Base-by-base conservation (phyloP, 2,329 filamentous ascomycete species). In the Colletotrichum sidae region DNA sequence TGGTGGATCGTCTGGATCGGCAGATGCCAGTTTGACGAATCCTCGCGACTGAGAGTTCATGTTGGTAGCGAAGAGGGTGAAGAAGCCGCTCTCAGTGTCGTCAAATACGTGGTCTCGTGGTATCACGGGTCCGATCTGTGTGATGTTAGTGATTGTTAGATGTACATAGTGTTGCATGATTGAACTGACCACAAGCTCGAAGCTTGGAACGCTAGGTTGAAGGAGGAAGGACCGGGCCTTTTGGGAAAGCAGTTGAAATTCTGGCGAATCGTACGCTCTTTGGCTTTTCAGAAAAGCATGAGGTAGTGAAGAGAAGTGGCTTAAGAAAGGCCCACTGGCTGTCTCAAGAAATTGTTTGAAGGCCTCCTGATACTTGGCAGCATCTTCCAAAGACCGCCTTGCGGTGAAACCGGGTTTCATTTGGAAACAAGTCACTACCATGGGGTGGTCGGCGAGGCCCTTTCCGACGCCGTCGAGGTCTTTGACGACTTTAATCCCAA, bases 401-500 rank as follows among this genome's bases (percentile, higher is more conserved):
- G 61, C 44, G 4, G 61, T 65, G 25, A 65, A 65, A 2, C 61
- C 56, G 1, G 50, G 9, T 33, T 52, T 61, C 61, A 65, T 65
- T n/a, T 65, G 61, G 25, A 65, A 65, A 35, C 61, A 65, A 11
- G 57, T 55, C 6, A 65, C 45, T 8, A 60, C 45, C 56, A 60
- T 60, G 34, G 62, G 58, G 6, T 51, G 61, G 39, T 75, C 76
- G 73, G 60, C 13, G 13, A 25, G 17, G 3, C 47, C 17, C 38
- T 58, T 67, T 8, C 37, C 57, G 3, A 46, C n/a, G 9, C 52
- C 25, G 15, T 34, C 35, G 6, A 57, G 34, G 8, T 64, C 52
- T 34, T 64, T 63, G 2, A 58, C 34, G 1, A 64, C 52, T 8
- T 11, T 47, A 10, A 54, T 52, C 11, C 37, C 46, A 3, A 65